phyloP scores from a whole-genome alignment of 768 basidiomycete genomes.

The Bullera alba region DNA sequence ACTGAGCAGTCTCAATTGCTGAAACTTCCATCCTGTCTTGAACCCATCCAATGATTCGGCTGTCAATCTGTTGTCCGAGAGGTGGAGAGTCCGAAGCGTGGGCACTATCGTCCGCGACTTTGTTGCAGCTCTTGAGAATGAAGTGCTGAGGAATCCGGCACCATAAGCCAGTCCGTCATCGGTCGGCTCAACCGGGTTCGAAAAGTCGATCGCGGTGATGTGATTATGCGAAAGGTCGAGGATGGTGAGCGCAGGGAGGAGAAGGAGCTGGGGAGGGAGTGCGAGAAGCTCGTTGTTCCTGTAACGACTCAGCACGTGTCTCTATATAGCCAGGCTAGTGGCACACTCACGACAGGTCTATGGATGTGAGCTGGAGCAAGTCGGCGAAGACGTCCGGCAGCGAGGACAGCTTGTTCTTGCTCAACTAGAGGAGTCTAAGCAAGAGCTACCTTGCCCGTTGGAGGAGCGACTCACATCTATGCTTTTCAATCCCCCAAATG shows the following conservation, averaged over 20 bases:
- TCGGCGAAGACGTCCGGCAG: conserved; percentile 39
- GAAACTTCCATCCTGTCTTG: no score
- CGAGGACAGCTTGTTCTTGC: conserved; percentile 19
- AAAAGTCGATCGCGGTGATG: conserved; percentile 24
- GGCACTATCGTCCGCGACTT: conserved; percentile 18
- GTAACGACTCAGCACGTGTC: not conserved
- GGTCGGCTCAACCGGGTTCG: conserved; percentile 27
- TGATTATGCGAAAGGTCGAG: conserved; percentile 40
- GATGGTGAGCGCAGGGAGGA: conserved; percentile 32
- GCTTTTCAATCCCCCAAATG: conserved; percentile 35
- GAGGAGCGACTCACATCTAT: conserved; percentile 31
- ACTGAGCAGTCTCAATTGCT: conserved; percentile 18
- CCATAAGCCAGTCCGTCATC: conserved; percentile 36
- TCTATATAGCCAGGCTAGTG: not conserved
- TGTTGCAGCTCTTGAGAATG: conserved; percentile 20
- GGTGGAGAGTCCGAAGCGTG: conserved; percentile 19
- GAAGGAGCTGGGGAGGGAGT: conserved; percentile 30
- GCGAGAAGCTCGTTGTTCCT: conserved; percentile 29
- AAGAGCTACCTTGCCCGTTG: not conserved
- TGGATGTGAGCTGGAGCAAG: conserved; percentile 28
- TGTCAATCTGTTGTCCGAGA: conserved; percentile 22
- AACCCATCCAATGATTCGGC: conserved; percentile 7
- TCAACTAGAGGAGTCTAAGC: not conserved
- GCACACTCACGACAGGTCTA: conserved; percentile 36
- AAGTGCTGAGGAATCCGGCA: conserved; percentile 32